phyloP scores from a whole-genome alignment of 768 basidiomycete genomes.

The Pulveroboletus frians region DNA sequence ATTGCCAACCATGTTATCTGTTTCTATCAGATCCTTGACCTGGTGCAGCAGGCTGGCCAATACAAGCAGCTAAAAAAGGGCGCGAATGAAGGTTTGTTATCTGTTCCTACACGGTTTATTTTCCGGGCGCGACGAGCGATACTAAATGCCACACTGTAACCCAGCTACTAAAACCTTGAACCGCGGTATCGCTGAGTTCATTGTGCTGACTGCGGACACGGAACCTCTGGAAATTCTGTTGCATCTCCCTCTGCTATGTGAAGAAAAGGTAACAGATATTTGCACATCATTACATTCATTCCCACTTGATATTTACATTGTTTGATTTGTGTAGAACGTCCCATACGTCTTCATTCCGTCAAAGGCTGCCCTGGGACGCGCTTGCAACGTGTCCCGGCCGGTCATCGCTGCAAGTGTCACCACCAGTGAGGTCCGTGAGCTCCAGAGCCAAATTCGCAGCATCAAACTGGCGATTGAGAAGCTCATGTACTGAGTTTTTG shows the following conservation, averaged over 20 bases:
- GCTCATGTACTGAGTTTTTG: slow-evolving; percentile 38
- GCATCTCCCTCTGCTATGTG: slow-evolving; percentile 94
- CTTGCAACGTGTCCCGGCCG: slow-evolving; percentile 91
- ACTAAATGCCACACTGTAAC: slow-evolving; percentile 6
- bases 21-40: slow-evolving; percentile 74
- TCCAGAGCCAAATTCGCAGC: slow-evolving; percentile 81
- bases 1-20: not conserved
- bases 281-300: not conserved
- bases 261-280: slow-evolving; percentile 74
- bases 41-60: slow-evolving; percentile 92
- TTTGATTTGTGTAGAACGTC: slow-evolving; percentile 61
- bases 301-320: not conserved
- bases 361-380: slow-evolving; percentile 93
- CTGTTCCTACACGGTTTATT: not conserved
- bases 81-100: slow-evolving; percentile 83
- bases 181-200: slow-evolving; percentile 96
- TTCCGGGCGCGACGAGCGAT: not conserved
- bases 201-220: slow-evolving; percentile 93
- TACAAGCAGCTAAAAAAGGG: slow-evolving; percentile 99
- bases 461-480: slow-evolving; percentile 83
- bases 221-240: slow-evolving; percentile 97
- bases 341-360: slow-evolving; percentile 93
- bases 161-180: slow-evolving; percentile 96
- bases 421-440: slow-evolving; percentile 91
- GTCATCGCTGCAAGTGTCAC: slow-evolving; percentile 95